A percentile compares a stretch with the other conserved stretches of the same genome.
phyloP scores from a whole-genome alignment of 2,329 filamentous ascomycete genomes.

The Alternaria brassicicola region DNA sequence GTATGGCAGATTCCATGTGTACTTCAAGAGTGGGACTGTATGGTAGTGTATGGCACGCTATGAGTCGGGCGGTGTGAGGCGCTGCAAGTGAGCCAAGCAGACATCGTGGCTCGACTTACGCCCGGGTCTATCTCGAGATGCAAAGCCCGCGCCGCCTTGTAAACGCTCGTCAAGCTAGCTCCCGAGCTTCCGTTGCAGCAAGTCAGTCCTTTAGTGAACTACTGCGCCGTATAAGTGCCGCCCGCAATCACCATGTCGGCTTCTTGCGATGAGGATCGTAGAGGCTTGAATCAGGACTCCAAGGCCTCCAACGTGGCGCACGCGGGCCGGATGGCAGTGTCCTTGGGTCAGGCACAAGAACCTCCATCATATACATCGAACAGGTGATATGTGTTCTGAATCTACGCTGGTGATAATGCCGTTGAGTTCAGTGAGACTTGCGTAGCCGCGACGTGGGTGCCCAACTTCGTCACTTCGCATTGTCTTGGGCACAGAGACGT shows the following conservation, averaged over 20 bases:
- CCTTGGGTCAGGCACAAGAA: background rate
- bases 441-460: background rate
- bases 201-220: background rate
- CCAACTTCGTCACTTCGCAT: background rate
- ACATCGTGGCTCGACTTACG: background rate
- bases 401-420: background rate
- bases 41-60: background rate
- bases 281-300: conserved; percentile 9
- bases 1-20: background rate
- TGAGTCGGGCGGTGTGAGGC: background rate
- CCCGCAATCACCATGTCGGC: background rate
- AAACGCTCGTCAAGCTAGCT: background rate
- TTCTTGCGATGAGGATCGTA: background rate
- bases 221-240: background rate
- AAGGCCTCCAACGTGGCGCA: conserved; percentile 11
- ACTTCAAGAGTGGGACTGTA: background rate
- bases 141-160: background rate
- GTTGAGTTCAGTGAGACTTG: background rate
- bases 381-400: background rate
- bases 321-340: conserved; percentile 2
- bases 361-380: background rate
- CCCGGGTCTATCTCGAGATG: background rate
- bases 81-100: background rate
- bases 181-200: background rate
- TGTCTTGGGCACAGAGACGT: background rate